Percentiles rank a stretch among this genome's conserved stretches.
Conservation (phyloP, 805 yeast genomes). For the Lachancea fermentati region DNA sequence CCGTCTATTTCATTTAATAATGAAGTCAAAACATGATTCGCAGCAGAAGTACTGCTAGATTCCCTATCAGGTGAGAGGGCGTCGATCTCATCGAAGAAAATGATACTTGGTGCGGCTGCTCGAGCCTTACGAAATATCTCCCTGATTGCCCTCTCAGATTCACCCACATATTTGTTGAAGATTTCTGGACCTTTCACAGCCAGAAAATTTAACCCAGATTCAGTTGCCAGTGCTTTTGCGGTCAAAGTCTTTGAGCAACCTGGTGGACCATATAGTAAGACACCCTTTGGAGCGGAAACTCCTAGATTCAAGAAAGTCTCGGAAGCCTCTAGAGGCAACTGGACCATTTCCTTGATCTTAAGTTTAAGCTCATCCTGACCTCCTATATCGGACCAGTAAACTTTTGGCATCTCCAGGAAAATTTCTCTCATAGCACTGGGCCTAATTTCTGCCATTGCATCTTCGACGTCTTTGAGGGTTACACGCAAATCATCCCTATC, state of each 20-base stretch:
- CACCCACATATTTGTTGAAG: conserved; percentile 93
- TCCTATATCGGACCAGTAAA: conserved; percentile 90
- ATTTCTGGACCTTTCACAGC: conserved; percentile 98
- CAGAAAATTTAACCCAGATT: conserved; percentile 85
- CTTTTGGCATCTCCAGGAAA: conserved; percentile 89
- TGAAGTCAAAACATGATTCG: conserved; percentile 84
- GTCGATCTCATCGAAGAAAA: conserved; percentile 95
- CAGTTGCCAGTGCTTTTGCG: conserved; percentile 93
- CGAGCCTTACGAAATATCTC: conserved; percentile 91
- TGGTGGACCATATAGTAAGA: conserved; percentile 93
- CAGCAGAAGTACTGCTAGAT: conserved; percentile 56
- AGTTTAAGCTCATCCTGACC: conserved; percentile 84
- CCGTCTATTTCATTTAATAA: conserved; percentile 95
- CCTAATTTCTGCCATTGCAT: conserved; percentile 70
- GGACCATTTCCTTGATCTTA: conserved; percentile 84
- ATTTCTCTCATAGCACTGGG: conserved; percentile 98
- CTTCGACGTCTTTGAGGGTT: conserved; percentile 51
- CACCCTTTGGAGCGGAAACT: conserved; percentile 87
- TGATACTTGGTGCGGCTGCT: conserved; percentile 90
- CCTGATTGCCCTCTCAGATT: conserved; percentile 86
- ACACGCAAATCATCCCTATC: conserved; percentile 41
- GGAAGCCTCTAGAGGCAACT: conserved; percentile 79
- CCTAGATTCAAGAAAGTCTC: conserved; percentile 75
- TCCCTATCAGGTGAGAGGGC: conserved; percentile 81
- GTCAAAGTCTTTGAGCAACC: conserved; percentile 95